Conservation (phyloP, 129 eudicot species). For the Centrapalus pauciflorus region DNA sequence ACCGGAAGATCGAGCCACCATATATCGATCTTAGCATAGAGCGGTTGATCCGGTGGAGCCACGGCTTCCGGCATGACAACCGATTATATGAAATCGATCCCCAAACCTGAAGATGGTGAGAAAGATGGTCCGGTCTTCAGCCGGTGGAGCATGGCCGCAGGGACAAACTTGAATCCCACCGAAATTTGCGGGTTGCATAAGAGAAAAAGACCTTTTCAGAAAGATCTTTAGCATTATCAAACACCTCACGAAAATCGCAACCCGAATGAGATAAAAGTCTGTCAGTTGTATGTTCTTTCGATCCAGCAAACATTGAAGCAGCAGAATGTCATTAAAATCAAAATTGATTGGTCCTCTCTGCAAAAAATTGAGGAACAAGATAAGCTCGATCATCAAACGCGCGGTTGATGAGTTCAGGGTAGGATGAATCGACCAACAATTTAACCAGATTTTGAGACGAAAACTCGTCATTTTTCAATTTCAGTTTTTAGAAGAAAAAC, state of each 20-base stretch:
- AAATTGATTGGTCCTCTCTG: slow-evolving; percentile 1
- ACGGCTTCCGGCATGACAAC: slow-evolving; percentile 43
- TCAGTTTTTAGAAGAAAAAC: too few species aligned
- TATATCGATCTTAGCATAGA: slow-evolving; percentile 40
- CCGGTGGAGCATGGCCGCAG: background rate
- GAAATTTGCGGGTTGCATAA: too few species aligned
- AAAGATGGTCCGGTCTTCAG: slow-evolving; percentile 49
- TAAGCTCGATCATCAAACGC: slow-evolving; percentile 26
- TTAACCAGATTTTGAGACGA: slow-evolving; percentile 7
- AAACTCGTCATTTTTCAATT: too few species aligned
- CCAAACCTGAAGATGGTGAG: slow-evolving; percentile 57
- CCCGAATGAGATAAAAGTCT: slow-evolving; percentile 19
- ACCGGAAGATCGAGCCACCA: slow-evolving; percentile 25
- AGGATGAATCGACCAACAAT: slow-evolving; percentile 9
- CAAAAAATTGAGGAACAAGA: slow-evolving; percentile 28
- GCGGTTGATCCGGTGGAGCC: slow-evolving; percentile 18
- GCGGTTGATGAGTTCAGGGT: slow-evolving; percentile 7
- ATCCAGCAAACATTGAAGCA: slow-evolving; percentile 28
- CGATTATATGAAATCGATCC: slow-evolving; percentile 38
- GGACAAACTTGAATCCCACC: too few species aligned
- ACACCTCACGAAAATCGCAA: slow-evolving; percentile 20
- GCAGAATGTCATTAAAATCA: background rate
- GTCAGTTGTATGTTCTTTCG: slow-evolving; percentile 10
- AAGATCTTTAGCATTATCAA: slow-evolving; percentile 8
- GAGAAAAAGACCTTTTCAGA: slow-evolving; percentile 11